A percentile compares a stretch with the other conserved stretches of the same genome.
phyloP scores from a whole-genome alignment of 2,329 filamentous ascomycete species.

The Talaromyces amestolkiae region DNA sequence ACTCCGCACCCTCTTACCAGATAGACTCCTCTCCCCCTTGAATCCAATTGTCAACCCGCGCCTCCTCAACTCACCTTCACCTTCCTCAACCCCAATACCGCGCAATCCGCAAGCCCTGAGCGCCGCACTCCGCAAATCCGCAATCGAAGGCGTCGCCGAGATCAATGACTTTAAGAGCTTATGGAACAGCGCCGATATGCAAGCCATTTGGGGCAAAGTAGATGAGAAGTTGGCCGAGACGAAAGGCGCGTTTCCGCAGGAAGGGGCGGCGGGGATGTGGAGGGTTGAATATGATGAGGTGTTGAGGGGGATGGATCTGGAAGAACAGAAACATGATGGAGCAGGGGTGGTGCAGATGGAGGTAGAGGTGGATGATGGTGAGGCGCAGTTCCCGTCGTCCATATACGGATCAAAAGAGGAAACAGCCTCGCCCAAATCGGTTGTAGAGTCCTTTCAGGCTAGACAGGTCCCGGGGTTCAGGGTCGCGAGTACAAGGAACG shows the following conservation, averaged over 20 bases:
- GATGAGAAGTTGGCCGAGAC: slow-evolving; percentile 38
- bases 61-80: slow-evolving; percentile 9
- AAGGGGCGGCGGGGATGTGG: slow-evolving; percentile 36
- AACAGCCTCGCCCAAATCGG: slow-evolving; percentile 17
- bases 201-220: slow-evolving; percentile 38
- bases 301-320: slow-evolving; percentile 32
- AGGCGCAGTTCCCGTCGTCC: background rate
- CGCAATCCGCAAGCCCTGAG: slow-evolving; percentile 38
- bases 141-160: slow-evolving; percentile 36
- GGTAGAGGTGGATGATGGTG: background rate
- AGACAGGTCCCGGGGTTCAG: slow-evolving; percentile 32
- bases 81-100: slow-evolving; percentile 24
- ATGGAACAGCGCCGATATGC: slow-evolving; percentile 43
- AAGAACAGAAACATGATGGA: slow-evolving; percentile 21
- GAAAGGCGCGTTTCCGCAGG: slow-evolving; percentile 35
- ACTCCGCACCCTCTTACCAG: slow-evolving; percentile 43
- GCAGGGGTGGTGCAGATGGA: background rate
- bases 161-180: slow-evolving; percentile 39
- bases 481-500: slow-evolving; percentile 26
- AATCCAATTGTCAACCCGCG: slow-evolving; percentile 38
- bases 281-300: slow-evolving; percentile 40
- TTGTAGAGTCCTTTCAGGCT: slow-evolving; percentile 34
- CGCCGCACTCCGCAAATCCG: slow-evolving; percentile 35
- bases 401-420: slow-evolving; percentile 2
- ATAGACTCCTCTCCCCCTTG: slow-evolving; percentile 40